phyloP scores from a whole-genome alignment of 73 alveolate genomes.

The Blepharisma stoltei region DNA sequence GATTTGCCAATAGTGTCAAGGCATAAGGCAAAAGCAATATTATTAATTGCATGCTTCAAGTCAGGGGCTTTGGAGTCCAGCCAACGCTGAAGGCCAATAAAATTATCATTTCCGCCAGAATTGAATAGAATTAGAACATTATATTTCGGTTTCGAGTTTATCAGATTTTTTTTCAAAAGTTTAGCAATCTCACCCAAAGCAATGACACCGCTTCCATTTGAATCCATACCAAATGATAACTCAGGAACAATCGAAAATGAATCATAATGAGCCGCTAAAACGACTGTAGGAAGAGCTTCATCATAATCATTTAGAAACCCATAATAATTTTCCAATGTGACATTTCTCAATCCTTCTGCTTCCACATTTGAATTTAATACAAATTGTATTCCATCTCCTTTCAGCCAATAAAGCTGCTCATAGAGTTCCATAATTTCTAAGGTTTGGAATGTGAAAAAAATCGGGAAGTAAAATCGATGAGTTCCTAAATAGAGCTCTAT shows the following conservation, averaged over 20 bases:
- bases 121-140: slow-evolving; percentile 57
- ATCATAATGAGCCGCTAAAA: slow-evolving; percentile 60
- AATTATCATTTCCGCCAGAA: slow-evolving; percentile 59
- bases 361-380: background rate
- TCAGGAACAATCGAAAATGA: slow-evolving; percentile 50
- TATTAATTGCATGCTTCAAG: slow-evolving; percentile 35
- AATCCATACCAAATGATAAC: slow-evolving; percentile 51
- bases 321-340: slow-evolving; percentile 59
- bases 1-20: slow-evolving; percentile 54
- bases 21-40: slow-evolving; percentile 59
- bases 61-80: slow-evolving; percentile 50
- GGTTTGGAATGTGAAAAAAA: background rate
- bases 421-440: background rate
- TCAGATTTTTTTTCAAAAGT: slow-evolving; percentile 44
- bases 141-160: slow-evolving; percentile 40
- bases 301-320: slow-evolving; percentile 56
- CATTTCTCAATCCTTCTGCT: background rate
- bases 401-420: background rate
- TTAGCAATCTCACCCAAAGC: slow-evolving; percentile 55
- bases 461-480: background rate
- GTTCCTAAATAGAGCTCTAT: background rate
- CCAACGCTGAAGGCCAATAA: slow-evolving; percentile 50
- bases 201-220: slow-evolving; percentile 65
- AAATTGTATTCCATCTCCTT: background rate
- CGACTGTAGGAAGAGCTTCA: slow-evolving; percentile 53